These are phyloP conservation scores for Pyrrhoderma noxium DNA, from an alignment of 1,284 basidiomycete species.

Conservation along the genomic window DNA sequence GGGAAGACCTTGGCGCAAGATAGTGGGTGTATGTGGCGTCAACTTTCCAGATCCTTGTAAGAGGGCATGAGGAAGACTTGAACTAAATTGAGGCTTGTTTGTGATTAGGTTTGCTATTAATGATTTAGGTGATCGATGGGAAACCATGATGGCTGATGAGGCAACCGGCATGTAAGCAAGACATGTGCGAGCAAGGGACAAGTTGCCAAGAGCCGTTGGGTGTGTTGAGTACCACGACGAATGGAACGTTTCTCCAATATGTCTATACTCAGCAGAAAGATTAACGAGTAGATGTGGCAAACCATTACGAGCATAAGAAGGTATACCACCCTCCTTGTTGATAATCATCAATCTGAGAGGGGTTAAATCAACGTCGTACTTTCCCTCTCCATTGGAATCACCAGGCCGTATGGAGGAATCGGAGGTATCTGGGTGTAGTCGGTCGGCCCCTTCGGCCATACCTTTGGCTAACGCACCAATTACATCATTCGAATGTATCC, in stretches of 20 bases:
- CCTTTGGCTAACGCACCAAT: conserved; percentile 83
- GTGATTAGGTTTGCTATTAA: conserved; percentile 98
- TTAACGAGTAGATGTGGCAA: conserved; percentile 97
- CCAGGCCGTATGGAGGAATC: conserved; percentile 21
- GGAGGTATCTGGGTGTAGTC: conserved; percentile 17
- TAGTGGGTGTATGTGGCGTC: conserved; percentile 86
- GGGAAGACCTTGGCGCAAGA: conserved; percentile 83
- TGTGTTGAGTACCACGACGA: conserved; percentile 71
- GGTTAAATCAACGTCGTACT: conserved; percentile 63
- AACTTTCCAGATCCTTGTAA: conserved; percentile 80
- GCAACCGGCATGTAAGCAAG: conserved; percentile 89
- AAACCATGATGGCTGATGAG: conserved; percentile 93
- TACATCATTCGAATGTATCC: conserved; percentile 87
- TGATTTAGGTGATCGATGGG: conserved; percentile 91
- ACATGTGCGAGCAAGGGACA: conserved; percentile 84
- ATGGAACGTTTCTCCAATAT: conserved; percentile 85
- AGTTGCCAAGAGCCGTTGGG: conserved; percentile 83
- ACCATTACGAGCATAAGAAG: conserved; percentile 92
- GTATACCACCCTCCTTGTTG: conserved; percentile 94
- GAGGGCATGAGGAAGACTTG: conserved; percentile 89
- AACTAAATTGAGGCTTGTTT: conserved; percentile 95
- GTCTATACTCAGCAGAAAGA: conserved; percentile 79
- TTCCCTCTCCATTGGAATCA: conserved; percentile 3
- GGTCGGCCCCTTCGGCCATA: conserved; percentile 63
- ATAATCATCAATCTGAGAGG: conserved; percentile 96